Evolutionary conservation across 1,284 basidiomycete genomes (phyloP), one percentile per base, ranked within the genome.

Genomic region (Cutaneotrichosporon dermatis): DNA sequence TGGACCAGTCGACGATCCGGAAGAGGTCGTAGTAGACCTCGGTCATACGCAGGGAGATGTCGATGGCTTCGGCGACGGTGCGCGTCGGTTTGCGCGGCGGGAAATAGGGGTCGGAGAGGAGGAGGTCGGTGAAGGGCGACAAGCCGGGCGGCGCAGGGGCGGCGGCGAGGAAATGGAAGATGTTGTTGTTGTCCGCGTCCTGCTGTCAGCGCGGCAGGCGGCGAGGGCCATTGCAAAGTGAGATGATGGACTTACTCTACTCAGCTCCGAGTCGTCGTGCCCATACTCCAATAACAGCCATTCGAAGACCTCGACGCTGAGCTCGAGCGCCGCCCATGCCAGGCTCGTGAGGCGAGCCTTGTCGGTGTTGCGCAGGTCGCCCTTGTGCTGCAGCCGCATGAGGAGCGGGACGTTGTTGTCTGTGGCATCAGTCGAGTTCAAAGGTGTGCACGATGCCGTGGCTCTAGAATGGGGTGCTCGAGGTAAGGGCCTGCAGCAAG

Each of bases 321-420:
- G 89, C 36, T 89, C 83, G 0, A 87, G 83, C 25, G 91, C 91
- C 0, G 92, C 86, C 88, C 90, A 93, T 11, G 90, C 90, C 6
- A 96, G 78, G 15, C 88, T 91, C 0, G 92, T 95, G 71, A 88
- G 87, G 1, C 90, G 83, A 57, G 69, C 62, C 53, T 66, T 58
- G 77, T 96, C 92, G 6, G 89, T 85, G 79, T 95, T 95, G 34
- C 92, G 84, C 81, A 94, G 85, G 72, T 94, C 90, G 13, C 65
- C 66, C 35, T 88, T 89, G 70, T 86, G 80, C 86, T 86, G 66
- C 25, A 80, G 65, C 49, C 91, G 83, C 78, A 86, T 87, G 70
- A 94, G 89, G 63, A 93, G 85, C 66, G 92, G 87, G 63, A 94
- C 84, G 78, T 93, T 93, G 80, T 94, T 92, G 80, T 93, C 92